A percentile compares a stretch with the other conserved stretches of the same genome.
Evolutionary conservation across 1,284 basidiomycete species (phyloP).

Genomic region (Mycena sp.): DNA sequence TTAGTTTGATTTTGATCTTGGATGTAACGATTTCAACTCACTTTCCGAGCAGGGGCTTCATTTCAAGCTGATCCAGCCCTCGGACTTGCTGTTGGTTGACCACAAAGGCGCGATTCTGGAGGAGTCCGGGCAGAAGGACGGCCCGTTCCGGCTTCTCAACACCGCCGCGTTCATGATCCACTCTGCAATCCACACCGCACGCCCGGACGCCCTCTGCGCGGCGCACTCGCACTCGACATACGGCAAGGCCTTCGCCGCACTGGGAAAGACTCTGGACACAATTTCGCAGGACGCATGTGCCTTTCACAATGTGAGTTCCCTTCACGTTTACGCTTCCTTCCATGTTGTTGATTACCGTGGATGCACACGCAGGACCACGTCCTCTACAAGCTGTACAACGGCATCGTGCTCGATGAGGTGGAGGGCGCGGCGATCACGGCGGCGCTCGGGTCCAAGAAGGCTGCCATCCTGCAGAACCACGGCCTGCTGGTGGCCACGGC

Average conservation of each 20-base stretch:
- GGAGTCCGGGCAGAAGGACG: too few species aligned
- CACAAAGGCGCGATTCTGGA: not conserved
- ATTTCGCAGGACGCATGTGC: conserved; percentile 59
- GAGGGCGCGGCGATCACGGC: conserved; percentile 66
- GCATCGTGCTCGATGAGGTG: conserved; percentile 65
- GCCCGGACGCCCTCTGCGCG: too few species aligned
- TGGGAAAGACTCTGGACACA: conserved; percentile 65
- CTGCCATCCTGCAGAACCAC: conserved; percentile 59
- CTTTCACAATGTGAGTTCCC: conserved; percentile 46
- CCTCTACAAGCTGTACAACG: conserved; percentile 58
- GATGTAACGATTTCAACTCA: too few species aligned
- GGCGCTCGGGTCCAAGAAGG: conserved; percentile 56
- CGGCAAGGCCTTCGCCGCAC: conserved; percentile 69
- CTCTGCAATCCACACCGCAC: conserved; percentile 65
- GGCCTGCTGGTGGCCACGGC: conserved; percentile 60
- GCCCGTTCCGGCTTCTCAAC: conserved; percentile 12
- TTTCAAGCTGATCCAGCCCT: conserved; percentile 8
- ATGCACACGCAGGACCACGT: conserved; percentile 34
- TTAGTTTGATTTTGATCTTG: too few species aligned
- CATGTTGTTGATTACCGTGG: not conserved
- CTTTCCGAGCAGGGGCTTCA: conserved; percentile 20
- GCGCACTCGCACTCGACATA: conserved; percentile 72
- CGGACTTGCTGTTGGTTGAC: conserved; percentile 9
- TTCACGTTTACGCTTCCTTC: not conserved
- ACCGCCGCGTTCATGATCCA: conserved; percentile 30